Evolutionary conservation across 345 rosid genomes (phyloP).

Genomic region (Noccaea caerulescens): DNA sequence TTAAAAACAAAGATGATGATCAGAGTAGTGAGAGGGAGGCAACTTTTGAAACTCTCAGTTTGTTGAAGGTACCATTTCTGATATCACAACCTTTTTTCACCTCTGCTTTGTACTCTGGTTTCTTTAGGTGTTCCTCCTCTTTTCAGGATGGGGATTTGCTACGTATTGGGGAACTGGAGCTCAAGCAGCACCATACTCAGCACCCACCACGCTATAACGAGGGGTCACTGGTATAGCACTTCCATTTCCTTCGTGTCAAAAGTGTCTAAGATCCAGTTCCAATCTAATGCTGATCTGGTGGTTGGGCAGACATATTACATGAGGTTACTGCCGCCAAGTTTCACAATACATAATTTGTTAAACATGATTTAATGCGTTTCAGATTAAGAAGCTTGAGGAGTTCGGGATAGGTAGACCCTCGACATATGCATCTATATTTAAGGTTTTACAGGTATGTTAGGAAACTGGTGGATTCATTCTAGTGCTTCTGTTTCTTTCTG

Average conservation of each 20-base stretch:
- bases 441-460: slow-evolving; percentile 73
- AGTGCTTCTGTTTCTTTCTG: slow-evolving; percentile 4
- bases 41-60: slow-evolving; percentile 60
- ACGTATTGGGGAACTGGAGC: slow-evolving; percentile 55
- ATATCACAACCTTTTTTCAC: slow-evolving; percentile 7
- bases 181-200: slow-evolving; percentile 79
- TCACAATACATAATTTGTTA: slow-evolving; percentile 11
- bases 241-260: slow-evolving; percentile 26
- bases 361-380: slow-evolving; percentile 39
- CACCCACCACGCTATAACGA: slow-evolving; percentile 89
- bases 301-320: slow-evolving; percentile 16
- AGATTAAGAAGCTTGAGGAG: slow-evolving; percentile 97
- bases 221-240: slow-evolving; percentile 76
- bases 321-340: slow-evolving; percentile 10
- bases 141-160: slow-evolving; percentile 70
- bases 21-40: slow-evolving; percentile 47
- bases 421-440: slow-evolving; percentile 87
- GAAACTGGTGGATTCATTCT: slow-evolving; percentile 1
- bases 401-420: slow-evolving; percentile 99
- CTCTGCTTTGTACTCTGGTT: slow-evolving; percentile 8
- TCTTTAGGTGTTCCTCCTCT: slow-evolving; percentile 25
- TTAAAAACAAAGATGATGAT: slow-evolving; percentile 56
- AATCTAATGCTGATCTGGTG: slow-evolving; percentile 24
- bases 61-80: slow-evolving; percentile 60
- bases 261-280: slow-evolving; percentile 23